Percentiles rank a stretch among this genome's conserved stretches.
These are phyloP conservation scores for Terfezia boudieri DNA, from an alignment of 495 filamentous ascomycete species.

Conservation along the genomic window DNA sequence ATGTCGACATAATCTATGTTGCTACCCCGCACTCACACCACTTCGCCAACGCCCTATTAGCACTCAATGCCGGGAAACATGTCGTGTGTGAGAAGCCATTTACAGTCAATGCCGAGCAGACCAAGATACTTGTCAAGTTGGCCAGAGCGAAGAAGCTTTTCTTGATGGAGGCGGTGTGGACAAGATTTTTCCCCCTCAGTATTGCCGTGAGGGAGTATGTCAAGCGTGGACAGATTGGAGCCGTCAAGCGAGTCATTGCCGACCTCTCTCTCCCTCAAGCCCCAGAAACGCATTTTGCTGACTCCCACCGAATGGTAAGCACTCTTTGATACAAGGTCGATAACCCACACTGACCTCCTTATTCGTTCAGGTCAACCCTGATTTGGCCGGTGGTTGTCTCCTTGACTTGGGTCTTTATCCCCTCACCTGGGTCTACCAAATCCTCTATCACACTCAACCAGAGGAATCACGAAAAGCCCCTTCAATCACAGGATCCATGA, in stretches of 20 bases:
- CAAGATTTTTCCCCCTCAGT: conserved; percentile 66
- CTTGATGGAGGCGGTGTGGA: conserved; percentile 96
- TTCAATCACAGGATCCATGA: conserved; percentile 36
- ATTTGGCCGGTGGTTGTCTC: conserved; percentile 65
- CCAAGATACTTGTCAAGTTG: conserved; percentile 47
- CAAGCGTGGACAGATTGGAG: conserved; percentile 44
- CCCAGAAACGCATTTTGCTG: conserved; percentile 22
- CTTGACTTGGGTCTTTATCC: conserved; percentile 77
- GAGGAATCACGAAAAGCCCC: conserved; percentile 25
- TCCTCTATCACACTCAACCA: conserved; percentile 59
- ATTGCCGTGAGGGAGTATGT: conserved; percentile 54
- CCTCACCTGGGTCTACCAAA: conserved; percentile 85
- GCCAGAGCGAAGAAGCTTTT: conserved; percentile 67
- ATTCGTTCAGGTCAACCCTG: conserved; percentile 32
- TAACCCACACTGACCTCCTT: neutral
- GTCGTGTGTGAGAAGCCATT: conserved; percentile 89
- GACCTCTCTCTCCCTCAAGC: conserved; percentile 34
- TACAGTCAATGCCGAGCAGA: conserved; percentile 69
- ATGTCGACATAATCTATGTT: conserved; percentile 76
- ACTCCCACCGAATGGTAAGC: conserved; percentile 50
- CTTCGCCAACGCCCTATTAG: conserved; percentile 73
- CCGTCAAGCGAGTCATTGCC: conserved; percentile 52
- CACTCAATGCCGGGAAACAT: conserved; percentile 60
- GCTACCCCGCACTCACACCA: conserved; percentile 92
- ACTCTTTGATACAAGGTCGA: neutral